phyloP scores from a whole-genome alignment of 1,284 basidiomycete species.

The Exobasidium rhododendri region DNA sequence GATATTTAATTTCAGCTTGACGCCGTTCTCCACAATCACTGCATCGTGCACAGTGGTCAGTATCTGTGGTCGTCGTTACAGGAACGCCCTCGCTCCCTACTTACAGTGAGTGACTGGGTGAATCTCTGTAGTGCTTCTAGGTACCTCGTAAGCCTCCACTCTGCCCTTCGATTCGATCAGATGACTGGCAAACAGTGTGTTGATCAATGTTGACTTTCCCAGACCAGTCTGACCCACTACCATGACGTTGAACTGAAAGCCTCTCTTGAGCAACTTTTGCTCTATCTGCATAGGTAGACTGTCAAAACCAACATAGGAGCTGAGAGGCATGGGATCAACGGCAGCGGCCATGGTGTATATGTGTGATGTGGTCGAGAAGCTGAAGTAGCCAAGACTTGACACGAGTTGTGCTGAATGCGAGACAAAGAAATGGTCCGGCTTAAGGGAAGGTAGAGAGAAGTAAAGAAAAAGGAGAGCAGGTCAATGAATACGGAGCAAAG shows the following conservation, averaged over 20 bases:
- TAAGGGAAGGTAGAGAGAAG: too few relatives aligned
- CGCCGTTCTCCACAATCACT: conserved; percentile 96
- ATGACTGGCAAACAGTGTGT: conserved; percentile 97
- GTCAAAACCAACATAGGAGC: conserved; percentile 48
- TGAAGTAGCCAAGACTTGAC: neutral
- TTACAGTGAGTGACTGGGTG: conserved; percentile 87
- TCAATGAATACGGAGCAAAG: too few relatives aligned
- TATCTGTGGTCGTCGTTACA: too few relatives aligned
- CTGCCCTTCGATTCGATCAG: conserved; percentile 96
- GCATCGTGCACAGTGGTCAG: conserved; percentile 11
- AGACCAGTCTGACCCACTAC: conserved; percentile 85
- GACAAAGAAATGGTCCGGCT: too few relatives aligned
- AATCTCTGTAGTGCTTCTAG: conserved; percentile 93
- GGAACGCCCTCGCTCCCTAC: conserved; percentile 47
- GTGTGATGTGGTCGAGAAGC: neutral
- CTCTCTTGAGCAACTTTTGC: conserved; percentile 97
- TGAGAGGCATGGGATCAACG: conserved; percentile 5
- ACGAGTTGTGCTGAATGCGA: too few relatives aligned
- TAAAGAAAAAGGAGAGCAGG: too few relatives aligned
- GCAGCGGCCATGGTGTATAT: conserved; percentile 1
- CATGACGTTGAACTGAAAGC: conserved; percentile 86
- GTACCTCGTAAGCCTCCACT: conserved; percentile 76
- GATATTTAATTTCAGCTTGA: conserved; percentile 91
- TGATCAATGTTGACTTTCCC: conserved; percentile 96
- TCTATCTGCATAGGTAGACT: conserved; percentile 93